These are phyloP conservation scores for Gardenia jasminoides DNA, from an alignment of 257 asterid species.

Conservation along the genomic window DNA sequence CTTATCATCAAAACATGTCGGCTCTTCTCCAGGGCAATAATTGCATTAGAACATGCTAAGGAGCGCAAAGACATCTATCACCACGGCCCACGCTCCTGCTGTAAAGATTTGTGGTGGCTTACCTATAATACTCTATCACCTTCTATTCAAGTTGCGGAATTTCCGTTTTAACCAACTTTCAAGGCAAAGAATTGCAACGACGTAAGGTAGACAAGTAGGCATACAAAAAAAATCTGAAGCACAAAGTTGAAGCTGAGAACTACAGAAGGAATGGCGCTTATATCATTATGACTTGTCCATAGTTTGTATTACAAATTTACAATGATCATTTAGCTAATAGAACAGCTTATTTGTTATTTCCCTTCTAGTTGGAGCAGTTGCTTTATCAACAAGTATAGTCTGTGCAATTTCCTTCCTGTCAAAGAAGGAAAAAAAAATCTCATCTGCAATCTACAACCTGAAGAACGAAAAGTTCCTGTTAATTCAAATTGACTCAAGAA, in stretches of 20 bases:
- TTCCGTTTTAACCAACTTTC: no score
- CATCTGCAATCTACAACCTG: conserved; percentile 17
- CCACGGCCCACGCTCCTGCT: not conserved
- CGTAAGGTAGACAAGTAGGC: no score
- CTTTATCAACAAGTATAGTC: not conserved
- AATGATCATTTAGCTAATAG: no score
- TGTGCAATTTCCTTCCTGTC: not conserved
- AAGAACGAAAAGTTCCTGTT: conserved; percentile 2
- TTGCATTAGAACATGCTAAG: not conserved
- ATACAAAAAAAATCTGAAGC: no score
- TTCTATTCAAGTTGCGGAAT: no score
- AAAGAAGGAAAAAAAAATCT: not conserved
- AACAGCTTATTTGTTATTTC: not conserved
- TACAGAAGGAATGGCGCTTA: no score
- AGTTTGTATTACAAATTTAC: no score
- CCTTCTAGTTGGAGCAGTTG: not conserved
- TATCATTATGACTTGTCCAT: no score
- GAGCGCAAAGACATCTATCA: not conserved
- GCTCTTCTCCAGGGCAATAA: not conserved
- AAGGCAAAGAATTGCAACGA: no score
- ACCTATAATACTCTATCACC: no score
- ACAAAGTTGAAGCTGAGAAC: no score
- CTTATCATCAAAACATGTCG: not conserved
- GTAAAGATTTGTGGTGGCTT: not conserved
- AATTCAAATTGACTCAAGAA: not conserved